Evolutionary conservation across 2,329 filamentous ascomycete genomes (phyloP).

Genomic region (Diaporthe sp.): DNA sequence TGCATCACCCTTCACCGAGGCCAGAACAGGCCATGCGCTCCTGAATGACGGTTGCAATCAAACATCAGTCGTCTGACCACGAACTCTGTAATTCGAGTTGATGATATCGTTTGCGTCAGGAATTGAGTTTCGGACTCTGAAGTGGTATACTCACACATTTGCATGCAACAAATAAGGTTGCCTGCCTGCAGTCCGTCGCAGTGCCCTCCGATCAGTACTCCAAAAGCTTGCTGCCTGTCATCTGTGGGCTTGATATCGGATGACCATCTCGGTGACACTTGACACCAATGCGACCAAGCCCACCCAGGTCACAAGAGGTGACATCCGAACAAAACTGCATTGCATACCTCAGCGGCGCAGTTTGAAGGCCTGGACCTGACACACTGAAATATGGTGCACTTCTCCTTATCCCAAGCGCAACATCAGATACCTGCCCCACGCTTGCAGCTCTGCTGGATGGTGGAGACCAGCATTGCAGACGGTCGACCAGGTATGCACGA

Average conservation of each 20-base stretch:
- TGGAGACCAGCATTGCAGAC: not conserved
- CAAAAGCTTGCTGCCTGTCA: constrained; percentile 11
- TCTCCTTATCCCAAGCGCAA: not conserved
- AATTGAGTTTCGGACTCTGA: constrained; percentile 14
- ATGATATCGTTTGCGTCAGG: not conserved
- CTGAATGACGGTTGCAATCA: constrained; percentile 12
- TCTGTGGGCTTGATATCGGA: constrained; percentile 20
- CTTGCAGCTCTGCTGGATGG: constrained; percentile 5
- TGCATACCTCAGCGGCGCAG: not conserved
- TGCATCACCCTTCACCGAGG: constrained; percentile 10
- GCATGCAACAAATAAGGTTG: constrained; percentile 46
- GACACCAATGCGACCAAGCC: constrained; percentile 18
- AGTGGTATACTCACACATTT: constrained; percentile 11
- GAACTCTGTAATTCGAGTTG: constrained; percentile 8
- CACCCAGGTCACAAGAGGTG: not conserved
- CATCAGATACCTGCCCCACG: not conserved
- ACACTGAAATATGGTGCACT: not conserved
- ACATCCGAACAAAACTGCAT: not conserved
- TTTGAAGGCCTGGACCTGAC: not conserved
- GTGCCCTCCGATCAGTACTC: constrained; percentile 40
- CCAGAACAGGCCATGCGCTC: not conserved
- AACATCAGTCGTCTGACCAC: constrained; percentile 8
- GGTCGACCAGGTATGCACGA: constrained; percentile 12
- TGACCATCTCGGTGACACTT: not conserved
- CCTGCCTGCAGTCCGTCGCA: not conserved